Evolutionary conservation across 805 yeast species (phyloP).

Genomic region (Wickerhamiella slavikovae): DNA sequence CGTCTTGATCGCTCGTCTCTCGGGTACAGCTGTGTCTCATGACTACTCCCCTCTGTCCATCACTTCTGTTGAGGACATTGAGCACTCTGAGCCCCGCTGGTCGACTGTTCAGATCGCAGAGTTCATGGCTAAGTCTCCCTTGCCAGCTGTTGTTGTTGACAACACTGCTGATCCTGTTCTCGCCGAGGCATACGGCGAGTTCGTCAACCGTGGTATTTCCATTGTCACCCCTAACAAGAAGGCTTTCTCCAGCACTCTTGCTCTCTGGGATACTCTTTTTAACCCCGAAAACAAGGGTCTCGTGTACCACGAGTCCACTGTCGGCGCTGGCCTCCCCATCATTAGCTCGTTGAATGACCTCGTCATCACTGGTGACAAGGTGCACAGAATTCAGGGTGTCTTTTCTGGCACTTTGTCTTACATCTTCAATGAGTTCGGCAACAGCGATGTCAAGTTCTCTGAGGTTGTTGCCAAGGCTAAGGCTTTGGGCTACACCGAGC

Average conservation of each 20-base stretch:
- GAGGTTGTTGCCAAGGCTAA: slow-evolving; percentile 81
- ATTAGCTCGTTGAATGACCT: slow-evolving; percentile 76
- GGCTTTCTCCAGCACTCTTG: slow-evolving; percentile 68
- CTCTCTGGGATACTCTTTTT: slow-evolving; percentile 57
- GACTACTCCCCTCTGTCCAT: slow-evolving; percentile 58
- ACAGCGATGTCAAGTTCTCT: slow-evolving; percentile 54
- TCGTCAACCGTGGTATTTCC: slow-evolving; percentile 61
- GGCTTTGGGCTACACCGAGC: slow-evolving; percentile 88
- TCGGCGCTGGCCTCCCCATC: slow-evolving; percentile 95
- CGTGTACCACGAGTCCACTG: slow-evolving; percentile 95
- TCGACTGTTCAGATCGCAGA: slow-evolving; percentile 36
- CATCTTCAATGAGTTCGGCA: slow-evolving; percentile 78
- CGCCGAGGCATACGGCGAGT: slow-evolving; percentile 57
- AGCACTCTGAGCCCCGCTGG: slow-evolving; percentile 29
- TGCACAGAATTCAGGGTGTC: slow-evolving; percentile 84
- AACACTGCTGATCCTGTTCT: slow-evolving; percentile 74
- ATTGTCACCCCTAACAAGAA: slow-evolving; percentile 97
- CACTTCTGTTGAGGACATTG: slow-evolving; percentile 30
- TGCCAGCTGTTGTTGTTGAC: slow-evolving; percentile 73
- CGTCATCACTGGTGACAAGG: slow-evolving; percentile 80
- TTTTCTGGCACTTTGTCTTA: slow-evolving; percentile 90
- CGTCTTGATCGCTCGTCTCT: slow-evolving; percentile 57
- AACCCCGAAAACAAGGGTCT: slow-evolving; percentile 41
- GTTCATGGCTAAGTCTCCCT: slow-evolving; percentile 42
- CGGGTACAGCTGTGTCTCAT: slow-evolving; percentile 42